Conservation (phyloP, 1,284 basidiomycete genomes). For the Tranzscheliella williamsii region DNA sequence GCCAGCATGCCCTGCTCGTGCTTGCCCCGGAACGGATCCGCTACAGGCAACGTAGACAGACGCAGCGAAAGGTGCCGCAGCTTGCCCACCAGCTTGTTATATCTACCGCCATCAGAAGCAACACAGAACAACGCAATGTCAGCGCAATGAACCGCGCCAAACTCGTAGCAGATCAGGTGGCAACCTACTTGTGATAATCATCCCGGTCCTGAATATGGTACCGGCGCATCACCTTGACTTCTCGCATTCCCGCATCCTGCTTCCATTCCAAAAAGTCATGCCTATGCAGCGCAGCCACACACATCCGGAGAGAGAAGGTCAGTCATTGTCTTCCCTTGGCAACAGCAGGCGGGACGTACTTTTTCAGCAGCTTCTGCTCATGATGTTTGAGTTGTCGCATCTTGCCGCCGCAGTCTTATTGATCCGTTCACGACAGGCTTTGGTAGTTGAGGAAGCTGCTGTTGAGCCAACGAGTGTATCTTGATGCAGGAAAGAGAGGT, state of each 20-base stretch:
- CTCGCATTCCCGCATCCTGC: conserved; percentile 86
- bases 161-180: not conserved
- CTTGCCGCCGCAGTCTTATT: conserved; percentile 1
- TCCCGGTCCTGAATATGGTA: conserved; percentile 76
- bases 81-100: conserved; percentile 92
- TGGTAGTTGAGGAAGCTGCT: too few species aligned
- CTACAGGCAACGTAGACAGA: conserved; percentile 80
- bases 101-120: conserved; percentile 66
- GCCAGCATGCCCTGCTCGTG: conserved; percentile 85
- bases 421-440: too few species aligned
- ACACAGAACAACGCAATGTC: too few species aligned
- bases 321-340: not conserved
- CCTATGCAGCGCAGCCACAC: too few species aligned
- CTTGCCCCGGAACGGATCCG: conserved; percentile 83
- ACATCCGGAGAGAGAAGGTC: not conserved
- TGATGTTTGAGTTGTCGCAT: conserved; percentile 60
- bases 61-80: conserved; percentile 84
- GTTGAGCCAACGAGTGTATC: too few species aligned
- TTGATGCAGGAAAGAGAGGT: too few species aligned
- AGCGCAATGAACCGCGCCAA: too few species aligned
- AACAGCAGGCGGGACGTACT: too few species aligned
- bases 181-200: conserved; percentile 84
- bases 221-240: conserved; percentile 90
- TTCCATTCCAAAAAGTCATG: conserved; percentile 77
- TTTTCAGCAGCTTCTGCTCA: conserved; percentile 60